phyloP scores from a whole-genome alignment of 768 basidiomycete species.

The Suillus spraguei region DNA sequence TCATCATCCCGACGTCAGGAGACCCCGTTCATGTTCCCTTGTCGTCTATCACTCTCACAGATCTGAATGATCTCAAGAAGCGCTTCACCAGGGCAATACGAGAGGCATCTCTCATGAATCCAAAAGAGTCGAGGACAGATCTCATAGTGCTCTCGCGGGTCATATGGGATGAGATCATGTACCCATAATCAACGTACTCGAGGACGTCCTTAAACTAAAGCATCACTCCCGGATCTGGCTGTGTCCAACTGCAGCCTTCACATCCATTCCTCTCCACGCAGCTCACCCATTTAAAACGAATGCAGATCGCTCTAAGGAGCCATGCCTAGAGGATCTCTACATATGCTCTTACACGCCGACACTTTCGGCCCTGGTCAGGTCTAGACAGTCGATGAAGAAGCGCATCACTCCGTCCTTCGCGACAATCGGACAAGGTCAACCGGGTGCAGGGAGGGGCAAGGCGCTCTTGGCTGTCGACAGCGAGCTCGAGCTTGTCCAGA shows the following conservation, averaged over 20 bases:
- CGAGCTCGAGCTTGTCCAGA: constrained; percentile 21
- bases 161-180: constrained; percentile 7
- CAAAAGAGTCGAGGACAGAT: constrained; percentile 17
- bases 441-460: constrained; percentile 1
- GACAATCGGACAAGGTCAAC: constrained; percentile 11
- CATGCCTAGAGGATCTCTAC: constrained; percentile 9
- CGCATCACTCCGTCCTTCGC: not conserved
- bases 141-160: constrained; percentile 5
- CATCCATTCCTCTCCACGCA: constrained; percentile 17
- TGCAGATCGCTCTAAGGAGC: constrained; percentile 5
- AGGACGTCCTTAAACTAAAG: not conserved
- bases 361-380: constrained; percentile 12
- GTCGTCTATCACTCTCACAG: constrained; percentile 16
- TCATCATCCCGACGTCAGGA: constrained; percentile 10
- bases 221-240: constrained; percentile 10
- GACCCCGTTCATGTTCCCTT: constrained; percentile 20
- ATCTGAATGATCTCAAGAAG: constrained; percentile 16
- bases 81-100: constrained; percentile 13
- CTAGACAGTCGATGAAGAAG: constrained; percentile 4
- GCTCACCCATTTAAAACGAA: constrained; percentile 31
- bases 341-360: constrained; percentile 17
- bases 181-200: constrained; percentile 5
- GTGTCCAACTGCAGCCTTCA: constrained; percentile 15
- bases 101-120: constrained; percentile 11
- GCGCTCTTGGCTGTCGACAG: not conserved